Evolutionary conservation across 1,284 basidiomycete genomes (phyloP), one percentile per base, ranked within the genome.

Genomic region (Trametes hirsuta): DNA sequence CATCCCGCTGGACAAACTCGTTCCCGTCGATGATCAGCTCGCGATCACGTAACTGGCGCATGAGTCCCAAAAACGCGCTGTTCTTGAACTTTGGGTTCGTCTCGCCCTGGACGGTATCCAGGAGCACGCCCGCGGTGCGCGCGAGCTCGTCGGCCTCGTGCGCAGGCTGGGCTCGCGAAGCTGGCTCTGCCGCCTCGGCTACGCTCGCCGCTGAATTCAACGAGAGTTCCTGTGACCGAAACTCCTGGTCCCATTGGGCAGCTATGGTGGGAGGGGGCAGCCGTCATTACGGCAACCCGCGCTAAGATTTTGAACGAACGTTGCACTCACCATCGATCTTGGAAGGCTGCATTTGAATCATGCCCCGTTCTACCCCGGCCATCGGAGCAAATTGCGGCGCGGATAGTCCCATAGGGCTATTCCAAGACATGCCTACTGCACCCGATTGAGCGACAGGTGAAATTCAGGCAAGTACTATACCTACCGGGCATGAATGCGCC

Each of bases 61-160:
- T 95, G 30, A 98, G 81, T 18, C 83, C 82, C 79, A 98, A 81
- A 73, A 98, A 98, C 64, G 87, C 82, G 74, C 94, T 96, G 52
- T 95, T 85, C 72, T 88, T 84, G 72, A 98, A 95, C 74, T 98
- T 98, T 45, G 89, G 85, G 70, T 93, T 95, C 64, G 85, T 81
- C 61, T 88, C 85, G 57, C 87, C 76, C 68, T 82, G 80, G 45
- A 95, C 82, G 34, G 88, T 83, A 57, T 91, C 83, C 42, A 94
- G 76, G 47, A 95, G 82, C 35, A 84, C 73, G 14, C 83, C 90
- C 2, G 93, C 93, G 2, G 91, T 90, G 30, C 83, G 83, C 4
- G 93, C 88, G 30, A 95, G 84, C 53, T 92, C 86, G 63, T 93
- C 90, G 2, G 52, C 65, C 25, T 63, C 71, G 49, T 77, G 72